A percentile compares a stretch with the other conserved stretches of the same genome.
Evolutionary conservation across 75 land plant species (phyloP).

Genomic region (Chamaecyparis obtusa): DNA sequence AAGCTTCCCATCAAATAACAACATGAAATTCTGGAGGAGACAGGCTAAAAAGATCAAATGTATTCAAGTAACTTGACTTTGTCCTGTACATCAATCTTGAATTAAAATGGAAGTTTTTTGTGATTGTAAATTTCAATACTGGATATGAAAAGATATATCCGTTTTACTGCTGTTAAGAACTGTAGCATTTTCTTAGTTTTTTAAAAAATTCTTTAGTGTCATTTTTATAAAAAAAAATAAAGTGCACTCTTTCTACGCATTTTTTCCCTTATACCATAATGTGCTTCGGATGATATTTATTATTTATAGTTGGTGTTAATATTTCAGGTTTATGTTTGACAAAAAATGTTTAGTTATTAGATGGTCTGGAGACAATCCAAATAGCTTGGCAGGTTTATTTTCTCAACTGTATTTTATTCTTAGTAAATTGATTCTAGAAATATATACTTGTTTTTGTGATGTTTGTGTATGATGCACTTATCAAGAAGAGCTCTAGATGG

Average conservation of each 20-base stretch:
- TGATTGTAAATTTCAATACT: background rate
- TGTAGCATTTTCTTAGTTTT: background rate
- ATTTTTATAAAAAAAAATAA: background rate
- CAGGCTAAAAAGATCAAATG: background rate
- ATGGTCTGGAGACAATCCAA: constrained; percentile 99
- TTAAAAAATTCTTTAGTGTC: too few species aligned
- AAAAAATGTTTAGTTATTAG: constrained; percentile 76
- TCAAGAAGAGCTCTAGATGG: background rate
- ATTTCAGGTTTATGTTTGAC: constrained; percentile 67
- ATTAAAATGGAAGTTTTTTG: background rate
- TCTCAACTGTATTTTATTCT: background rate
- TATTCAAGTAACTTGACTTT: background rate
- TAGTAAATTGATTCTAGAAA: background rate
- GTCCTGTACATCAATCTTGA: background rate
- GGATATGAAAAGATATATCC: background rate
- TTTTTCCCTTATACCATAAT: background rate
- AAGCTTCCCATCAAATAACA: background rate
- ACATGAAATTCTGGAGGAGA: background rate
- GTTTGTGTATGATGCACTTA: background rate
- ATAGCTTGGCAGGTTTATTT: constrained; percentile 86
- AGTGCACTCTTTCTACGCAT: background rate
- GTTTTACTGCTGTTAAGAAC: too few species aligned
- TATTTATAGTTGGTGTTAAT: constrained; percentile 2
- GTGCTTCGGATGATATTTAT: background rate
- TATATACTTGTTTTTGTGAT: background rate